Evolutionary conservation across 2,329 filamentous ascomycete species (phyloP).

Genomic region (Hirsutella thompsonii): DNA sequence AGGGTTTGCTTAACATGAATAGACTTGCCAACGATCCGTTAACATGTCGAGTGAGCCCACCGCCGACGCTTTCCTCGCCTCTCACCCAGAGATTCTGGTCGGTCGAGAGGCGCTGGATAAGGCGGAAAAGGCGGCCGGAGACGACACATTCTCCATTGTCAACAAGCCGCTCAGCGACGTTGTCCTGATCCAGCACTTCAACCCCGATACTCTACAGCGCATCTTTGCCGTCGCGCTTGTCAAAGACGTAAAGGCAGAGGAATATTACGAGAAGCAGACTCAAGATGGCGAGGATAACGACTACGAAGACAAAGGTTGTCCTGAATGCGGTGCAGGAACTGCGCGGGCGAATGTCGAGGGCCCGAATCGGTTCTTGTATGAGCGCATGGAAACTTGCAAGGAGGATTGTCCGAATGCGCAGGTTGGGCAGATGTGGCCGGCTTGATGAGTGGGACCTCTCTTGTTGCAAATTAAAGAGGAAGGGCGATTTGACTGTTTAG

Average conservation of each 20-base stretch:
- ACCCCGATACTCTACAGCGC: conserved; percentile 7
- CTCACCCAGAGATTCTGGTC: conserved; percentile 6
- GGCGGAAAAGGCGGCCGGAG: conserved; percentile 2
- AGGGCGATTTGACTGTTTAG: too few relatives aligned
- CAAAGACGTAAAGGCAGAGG: conserved; percentile 3
- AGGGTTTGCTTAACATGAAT: too few relatives aligned
- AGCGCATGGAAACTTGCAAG: conserved; percentile 2
- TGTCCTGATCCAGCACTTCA: conserved; percentile 6
- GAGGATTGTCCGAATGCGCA: conserved; percentile 1
- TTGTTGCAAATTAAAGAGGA: too few relatives aligned
- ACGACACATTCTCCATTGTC: conserved; percentile 6
- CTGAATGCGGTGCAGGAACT: conserved; percentile 2
- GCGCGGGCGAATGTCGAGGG: neutral
- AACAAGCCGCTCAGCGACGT: conserved; percentile 7
- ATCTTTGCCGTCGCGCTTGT: conserved; percentile 5
- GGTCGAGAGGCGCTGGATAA: conserved; percentile 6
- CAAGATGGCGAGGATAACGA: conserved; percentile 1
- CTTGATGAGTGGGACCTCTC: neutral
- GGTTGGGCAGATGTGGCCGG: conserved; percentile 3
- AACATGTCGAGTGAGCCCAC: neutral
- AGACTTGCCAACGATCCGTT: too few relatives aligned
- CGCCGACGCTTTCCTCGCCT: conserved; percentile 3
- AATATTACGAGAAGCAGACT: conserved; percentile 3
- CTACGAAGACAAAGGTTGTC: neutral
- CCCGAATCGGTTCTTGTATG: conserved; percentile 2